These are phyloP conservation scores for Tolypocladium paradoxum DNA, from an alignment of 2,329 filamentous ascomycete genomes.

Conservation along the genomic window DNA sequence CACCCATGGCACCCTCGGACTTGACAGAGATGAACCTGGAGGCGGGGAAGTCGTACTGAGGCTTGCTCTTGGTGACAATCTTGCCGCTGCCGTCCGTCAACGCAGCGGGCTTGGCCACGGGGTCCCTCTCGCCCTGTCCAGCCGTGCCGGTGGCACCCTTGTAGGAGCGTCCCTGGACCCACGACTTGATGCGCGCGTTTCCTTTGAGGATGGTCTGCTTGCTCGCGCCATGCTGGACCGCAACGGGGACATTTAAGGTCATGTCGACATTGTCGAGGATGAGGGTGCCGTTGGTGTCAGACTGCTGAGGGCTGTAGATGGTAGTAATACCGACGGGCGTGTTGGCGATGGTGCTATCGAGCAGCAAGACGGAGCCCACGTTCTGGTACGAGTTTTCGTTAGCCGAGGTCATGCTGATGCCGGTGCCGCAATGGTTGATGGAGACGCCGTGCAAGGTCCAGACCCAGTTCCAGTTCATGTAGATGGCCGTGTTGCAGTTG, in stretches of 20 bases:
- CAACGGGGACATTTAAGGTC: slow-evolving; percentile 50
- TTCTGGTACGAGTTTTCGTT: slow-evolving; percentile 47
- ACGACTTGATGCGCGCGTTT: slow-evolving; percentile 58
- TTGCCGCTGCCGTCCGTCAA: slow-evolving; percentile 56
- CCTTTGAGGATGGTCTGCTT: slow-evolving; percentile 38
- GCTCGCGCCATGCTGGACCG: slow-evolving; percentile 43
- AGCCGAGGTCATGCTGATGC: slow-evolving; percentile 62
- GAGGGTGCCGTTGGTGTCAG: slow-evolving; percentile 24
- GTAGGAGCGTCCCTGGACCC: slow-evolving; percentile 73
- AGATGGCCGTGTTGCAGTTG: slow-evolving; percentile 70
- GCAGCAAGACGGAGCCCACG: slow-evolving; percentile 74
- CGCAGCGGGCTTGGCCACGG: slow-evolving; percentile 50
- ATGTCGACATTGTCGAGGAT: slow-evolving; percentile 81
- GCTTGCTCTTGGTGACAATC: slow-evolving; percentile 77
- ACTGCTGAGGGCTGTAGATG: neutral
- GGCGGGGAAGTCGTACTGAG: slow-evolving; percentile 69
- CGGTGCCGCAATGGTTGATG: slow-evolving; percentile 65
- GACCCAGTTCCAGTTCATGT: slow-evolving; percentile 87
- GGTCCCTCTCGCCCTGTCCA: slow-evolving; percentile 46
- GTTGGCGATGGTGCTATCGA: slow-evolving; percentile 71
- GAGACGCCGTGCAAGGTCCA: slow-evolving; percentile 69
- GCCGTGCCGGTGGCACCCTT: slow-evolving; percentile 34
- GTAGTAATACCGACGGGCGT: slow-evolving; percentile 52
- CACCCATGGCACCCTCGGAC: slow-evolving; percentile 71
- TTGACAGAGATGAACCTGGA: slow-evolving; percentile 75